Evolutionary conservation across 805 yeast species (phyloP), one percentile per base, ranked within the genome.

Genomic region (Ascoidea asiatica): DNA sequence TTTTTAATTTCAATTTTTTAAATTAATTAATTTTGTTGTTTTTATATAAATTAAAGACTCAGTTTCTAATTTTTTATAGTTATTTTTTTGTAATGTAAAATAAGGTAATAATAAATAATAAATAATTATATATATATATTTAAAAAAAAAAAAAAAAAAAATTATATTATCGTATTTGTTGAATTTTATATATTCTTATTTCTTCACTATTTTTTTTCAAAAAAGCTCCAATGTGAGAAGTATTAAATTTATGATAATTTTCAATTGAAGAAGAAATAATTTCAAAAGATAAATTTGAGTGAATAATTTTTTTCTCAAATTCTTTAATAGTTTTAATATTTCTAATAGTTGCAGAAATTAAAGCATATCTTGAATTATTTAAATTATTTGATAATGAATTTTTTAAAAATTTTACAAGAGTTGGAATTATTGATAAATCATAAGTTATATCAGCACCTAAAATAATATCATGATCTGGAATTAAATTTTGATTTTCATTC

Each of bases 391-490:
- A 36, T 11, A 49, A 43, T 2, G 46, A 40, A 17, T 43, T 29
- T 4, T 38, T 38, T 15, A 60, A 38, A 19, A 65, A 72, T 4
- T 55, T 48, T n/a, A 76, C 69, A 38, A 89, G 65, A 20, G 61
- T 61, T 0, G 78, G 77, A 19, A 86, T 67, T 2, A 77, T 66
- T 3, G 71, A 62, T 2, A 76, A 57, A 54, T 89, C 97, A 59
- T 84, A 89, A 0, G 95, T 86, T 13, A 89, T 86, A 59, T 89
- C 97, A 0, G 96, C 92, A 0, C 89, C 95, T 3, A 86, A 55
- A 0, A 87, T 62, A 1, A 79, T 58, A 52, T 79, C 77, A 8
- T 53, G 45, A 0, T 60, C 54, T 2, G 74, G 73, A 1, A 70
- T 53, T 6, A 15, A n/a, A 19, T 4, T 21, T 4, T 7, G 29